phyloP scores from a whole-genome alignment of 1,284 basidiomycete species.

The Ganoderma multipileum region DNA sequence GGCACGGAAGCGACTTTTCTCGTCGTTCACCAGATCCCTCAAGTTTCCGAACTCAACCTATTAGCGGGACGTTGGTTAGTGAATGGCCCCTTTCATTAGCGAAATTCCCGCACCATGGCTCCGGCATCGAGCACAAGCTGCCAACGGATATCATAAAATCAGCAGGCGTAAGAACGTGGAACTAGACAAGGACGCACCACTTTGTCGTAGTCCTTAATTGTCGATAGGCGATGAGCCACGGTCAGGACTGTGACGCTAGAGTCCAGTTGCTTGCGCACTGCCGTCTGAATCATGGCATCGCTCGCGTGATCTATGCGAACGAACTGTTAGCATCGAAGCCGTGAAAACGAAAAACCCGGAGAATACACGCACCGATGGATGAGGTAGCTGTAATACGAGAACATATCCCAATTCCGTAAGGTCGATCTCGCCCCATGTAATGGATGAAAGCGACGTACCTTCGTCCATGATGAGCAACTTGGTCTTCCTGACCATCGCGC shows the following conservation, averaged over 20 bases:
- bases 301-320: conserved; percentile 58
- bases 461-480: conserved; percentile 69
- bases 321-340: neutral
- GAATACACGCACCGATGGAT: neutral
- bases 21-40: conserved; percentile 57
- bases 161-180: neutral
- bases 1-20: conserved; percentile 56
- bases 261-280: conserved; percentile 58
- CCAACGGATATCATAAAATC: neutral
- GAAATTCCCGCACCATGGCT: neutral
- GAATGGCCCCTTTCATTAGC: neutral
- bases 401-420: neutral
- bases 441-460: conserved; percentile 41
- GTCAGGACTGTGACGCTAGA: conserved; percentile 65
- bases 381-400: conserved; percentile 10
- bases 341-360: neutral
- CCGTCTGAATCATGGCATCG: conserved; percentile 61
- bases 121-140: conserved; percentile 10
- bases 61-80: conserved; percentile 39
- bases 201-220: conserved; percentile 66
- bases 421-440: neutral
- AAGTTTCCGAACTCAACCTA: conserved; percentile 62
- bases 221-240: conserved; percentile 73
- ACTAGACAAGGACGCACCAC: conserved; percentile 37
- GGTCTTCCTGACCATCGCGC: conserved; percentile 63